phyloP scores from a whole-genome alignment of 139 green algal genomes.

The Tetradesmus lagerheimii region DNA sequence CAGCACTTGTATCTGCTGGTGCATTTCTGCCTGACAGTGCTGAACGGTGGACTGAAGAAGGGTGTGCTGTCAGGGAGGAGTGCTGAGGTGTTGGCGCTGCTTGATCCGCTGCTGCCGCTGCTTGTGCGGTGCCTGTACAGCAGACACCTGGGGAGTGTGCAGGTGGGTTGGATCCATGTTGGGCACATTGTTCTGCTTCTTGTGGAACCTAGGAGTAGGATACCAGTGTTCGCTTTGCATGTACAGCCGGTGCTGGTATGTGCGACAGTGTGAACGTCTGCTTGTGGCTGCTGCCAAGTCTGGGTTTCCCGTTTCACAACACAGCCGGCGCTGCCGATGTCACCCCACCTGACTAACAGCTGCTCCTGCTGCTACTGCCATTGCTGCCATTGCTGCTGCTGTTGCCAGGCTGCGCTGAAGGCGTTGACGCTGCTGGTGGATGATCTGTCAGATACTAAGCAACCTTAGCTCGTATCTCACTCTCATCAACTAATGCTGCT shows the following conservation, averaged over 20 bases:
- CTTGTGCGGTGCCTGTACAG: slow-evolving; percentile 65
- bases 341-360: no score
- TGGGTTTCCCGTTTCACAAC: no score
- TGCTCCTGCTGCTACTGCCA: background rate
- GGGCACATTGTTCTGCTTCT: no score
- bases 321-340: no score
- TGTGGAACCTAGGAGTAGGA: no score
- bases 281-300: no score
- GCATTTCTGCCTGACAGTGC: slow-evolving; percentile 85
- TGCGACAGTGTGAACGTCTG: no score
- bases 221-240: no score
- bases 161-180: background rate
- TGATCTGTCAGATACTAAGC: no score
- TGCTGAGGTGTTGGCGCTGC: slow-evolving; percentile 56
- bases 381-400: background rate
- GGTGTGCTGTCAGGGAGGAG: slow-evolving; percentile 55
- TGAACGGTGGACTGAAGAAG: slow-evolving; percentile 63
- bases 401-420: slow-evolving; percentile 59
- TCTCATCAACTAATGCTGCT: background rate
- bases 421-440: slow-evolving; percentile 66
- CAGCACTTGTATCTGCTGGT: slow-evolving; percentile 85
- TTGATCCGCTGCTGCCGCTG: slow-evolving; percentile 76
- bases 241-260: no score
- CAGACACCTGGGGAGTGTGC: slow-evolving; percentile 57
- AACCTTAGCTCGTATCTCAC: no score